These are phyloP conservation scores for Amanita subjunquillea DNA, from an alignment of 768 basidiomycete genomes.

Conservation along the genomic window DNA sequence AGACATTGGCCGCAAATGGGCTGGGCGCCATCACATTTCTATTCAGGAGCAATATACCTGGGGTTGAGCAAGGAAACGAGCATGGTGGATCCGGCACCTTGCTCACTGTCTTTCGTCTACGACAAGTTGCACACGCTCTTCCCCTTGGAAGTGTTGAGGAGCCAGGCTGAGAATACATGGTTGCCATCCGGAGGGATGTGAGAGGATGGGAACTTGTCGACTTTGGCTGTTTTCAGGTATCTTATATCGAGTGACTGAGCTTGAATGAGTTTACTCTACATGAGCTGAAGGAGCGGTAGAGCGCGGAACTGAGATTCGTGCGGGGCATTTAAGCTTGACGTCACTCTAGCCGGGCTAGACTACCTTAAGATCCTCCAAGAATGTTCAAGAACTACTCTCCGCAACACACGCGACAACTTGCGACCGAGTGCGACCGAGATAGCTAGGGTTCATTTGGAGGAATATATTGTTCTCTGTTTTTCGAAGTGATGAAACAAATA, in stretches of 20 bases:
- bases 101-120: conserved; percentile 19
- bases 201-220: background rate
- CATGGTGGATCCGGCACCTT: background rate
- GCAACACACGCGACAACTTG: background rate
- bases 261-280: background rate
- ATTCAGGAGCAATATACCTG: background rate
- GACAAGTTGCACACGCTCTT: conserved; percentile 20
- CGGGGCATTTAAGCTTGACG: conserved; percentile 2
- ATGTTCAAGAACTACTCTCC: background rate
- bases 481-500: conserved; percentile 1
- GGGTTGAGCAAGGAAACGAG: background rate
- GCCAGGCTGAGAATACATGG: background rate
- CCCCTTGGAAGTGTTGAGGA: conserved; percentile 15
- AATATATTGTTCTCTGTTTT: background rate
- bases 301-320: background rate
- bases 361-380: conserved; percentile 1
- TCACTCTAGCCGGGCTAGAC: conserved; percentile 2
- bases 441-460: background rate
- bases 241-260: background rate
- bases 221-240: background rate
- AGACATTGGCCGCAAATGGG: conserved; percentile 46
- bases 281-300: background rate
- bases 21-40: conserved; percentile 47
- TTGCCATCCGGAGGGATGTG: background rate
- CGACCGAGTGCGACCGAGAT: conserved; percentile 4